Percentiles rank a stretch among this genome's conserved stretches.
phyloP scores from a whole-genome alignment of 345 rosid species.

The Adansonia digitata region DNA sequence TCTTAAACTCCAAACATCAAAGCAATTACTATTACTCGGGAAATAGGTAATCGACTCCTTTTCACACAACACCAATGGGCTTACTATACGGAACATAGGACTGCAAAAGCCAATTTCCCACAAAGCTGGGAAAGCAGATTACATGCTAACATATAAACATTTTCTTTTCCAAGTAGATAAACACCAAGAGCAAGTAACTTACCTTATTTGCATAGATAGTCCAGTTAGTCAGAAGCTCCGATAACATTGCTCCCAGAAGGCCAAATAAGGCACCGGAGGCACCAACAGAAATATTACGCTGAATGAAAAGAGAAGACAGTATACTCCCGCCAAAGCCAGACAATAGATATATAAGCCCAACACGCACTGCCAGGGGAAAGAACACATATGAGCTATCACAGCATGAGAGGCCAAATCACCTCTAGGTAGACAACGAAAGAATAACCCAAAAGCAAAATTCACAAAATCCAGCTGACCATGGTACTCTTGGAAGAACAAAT shows the following conservation, averaged over 20 bases:
- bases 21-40: not conserved
- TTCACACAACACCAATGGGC: too few species aligned
- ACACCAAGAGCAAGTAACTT: not conserved
- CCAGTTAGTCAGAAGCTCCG: slow-evolving; percentile 97
- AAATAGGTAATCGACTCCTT: too few species aligned
- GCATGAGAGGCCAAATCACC: not conserved
- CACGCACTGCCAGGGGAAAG: slow-evolving; percentile 43
- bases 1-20: not conserved
- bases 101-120: too few species aligned
- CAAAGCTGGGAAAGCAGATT: too few species aligned
- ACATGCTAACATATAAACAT: not conserved
- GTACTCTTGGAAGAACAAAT: not conserved
- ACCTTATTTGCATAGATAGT: slow-evolving; percentile 92
- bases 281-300: slow-evolving; percentile 77
- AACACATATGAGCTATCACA: not conserved
- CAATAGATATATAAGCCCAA: slow-evolving; percentile 66
- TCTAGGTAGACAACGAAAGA: not conserved
- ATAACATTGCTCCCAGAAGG: slow-evolving; percentile 93
- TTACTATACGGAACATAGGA: too few species aligned
- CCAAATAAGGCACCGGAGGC: slow-evolving; percentile 99
- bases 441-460: not conserved
- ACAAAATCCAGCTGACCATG: not conserved
- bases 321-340: slow-evolving; percentile 88
- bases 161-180: not conserved
- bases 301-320: slow-evolving; percentile 65